These are phyloP conservation scores for Dactylellina drechsleri DNA, from an alignment of 2,329 filamentous ascomycete species.

Conservation along the genomic window DNA sequence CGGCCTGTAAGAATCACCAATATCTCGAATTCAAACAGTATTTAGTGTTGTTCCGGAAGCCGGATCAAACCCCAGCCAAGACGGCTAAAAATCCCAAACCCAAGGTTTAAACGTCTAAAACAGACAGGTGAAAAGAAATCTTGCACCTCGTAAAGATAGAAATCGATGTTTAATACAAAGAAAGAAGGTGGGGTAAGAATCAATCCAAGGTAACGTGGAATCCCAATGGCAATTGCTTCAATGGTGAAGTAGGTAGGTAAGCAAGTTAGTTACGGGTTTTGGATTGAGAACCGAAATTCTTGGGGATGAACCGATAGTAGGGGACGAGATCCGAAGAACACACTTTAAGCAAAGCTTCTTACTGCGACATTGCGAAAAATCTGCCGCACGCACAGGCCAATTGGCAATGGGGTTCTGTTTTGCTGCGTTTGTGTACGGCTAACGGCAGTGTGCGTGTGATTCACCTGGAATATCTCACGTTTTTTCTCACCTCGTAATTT, in stretches of 20 bases:
- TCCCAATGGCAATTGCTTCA: background rate
- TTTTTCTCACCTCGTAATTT: background rate
- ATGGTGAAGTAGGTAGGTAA: background rate
- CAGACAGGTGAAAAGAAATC: slow-evolving; percentile 11
- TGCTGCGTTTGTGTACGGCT: slow-evolving; percentile 19
- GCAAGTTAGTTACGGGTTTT: background rate
- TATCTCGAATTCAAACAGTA: slow-evolving; percentile 5
- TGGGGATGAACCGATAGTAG: slow-evolving; percentile 9
- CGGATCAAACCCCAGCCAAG: slow-evolving; percentile 42
- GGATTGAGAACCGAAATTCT: background rate
- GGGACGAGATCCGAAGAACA: slow-evolving; percentile 19
- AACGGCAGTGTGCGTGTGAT: slow-evolving; percentile 24
- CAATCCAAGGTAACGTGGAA: slow-evolving; percentile 3
- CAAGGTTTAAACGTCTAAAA: slow-evolving; percentile 18
- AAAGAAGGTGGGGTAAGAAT: slow-evolving; percentile 6
- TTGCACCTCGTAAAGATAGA: slow-evolving; percentile 3
- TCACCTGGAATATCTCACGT: slow-evolving; percentile 11
- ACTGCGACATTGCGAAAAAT: background rate
- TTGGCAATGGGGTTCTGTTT: slow-evolving; percentile 4
- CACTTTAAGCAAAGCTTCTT: slow-evolving; percentile 5
- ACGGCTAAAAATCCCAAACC: slow-evolving; percentile 48
- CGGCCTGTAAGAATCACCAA: background rate
- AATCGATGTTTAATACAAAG: slow-evolving; percentile 22
- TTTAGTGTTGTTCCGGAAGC: slow-evolving; percentile 41
- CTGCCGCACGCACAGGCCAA: slow-evolving; percentile 24